Evolutionary conservation across 176 grass and related monocot species (phyloP), one percentile per base, ranked within the genome.

Genomic region (Melocanna baccifera): DNA sequence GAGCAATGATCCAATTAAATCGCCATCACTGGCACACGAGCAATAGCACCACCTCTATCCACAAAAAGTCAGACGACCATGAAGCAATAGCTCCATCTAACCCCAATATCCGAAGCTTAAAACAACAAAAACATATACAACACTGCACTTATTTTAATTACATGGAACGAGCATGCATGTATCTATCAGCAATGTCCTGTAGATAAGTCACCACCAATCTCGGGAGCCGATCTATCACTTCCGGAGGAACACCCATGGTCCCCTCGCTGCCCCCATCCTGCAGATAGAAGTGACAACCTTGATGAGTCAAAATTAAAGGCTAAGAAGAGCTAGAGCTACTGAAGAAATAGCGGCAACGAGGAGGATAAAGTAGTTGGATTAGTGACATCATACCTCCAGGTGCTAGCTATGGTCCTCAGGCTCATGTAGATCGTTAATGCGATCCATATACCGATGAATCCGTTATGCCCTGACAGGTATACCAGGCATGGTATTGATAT

Each of bases 361-460:
- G 43, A 73, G 40, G 64, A 43, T 87, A 29, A 71, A 63, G 81
- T 20, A n/a, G 53, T 82, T 19, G 86, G 77, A 73, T 85, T 30
- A 26, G 92, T 59, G 5, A 78, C 69, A 69, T 77, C 74, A 71
- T 94, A 93, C 95, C 95, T 99, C 97, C 89, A 99, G 69, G 82
- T 89, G 75, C 97, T 92, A 69, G 93, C 97, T 85, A 96, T 52
- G 78, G 89, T 92, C 78, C 97, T 89, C 77, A 99, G 81, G 79
- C 81, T 94, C 97, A 99, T 96, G 71, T 99, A 99, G 86, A 94
- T 91, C 28, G 97, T 99, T 85, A 99, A 81, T 86, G 97, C 91
- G 74, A 99, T 26, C 97, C 97, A 99, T 87, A 99, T 91, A 67
- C 97, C 97, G 50, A 91, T 83, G 80, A 99, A 99, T 66, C 97